Percentiles rank a stretch among this genome's conserved stretches.
Conservation (phyloP, 169 alveolate species). For the Plasmodium fragile region DNA sequence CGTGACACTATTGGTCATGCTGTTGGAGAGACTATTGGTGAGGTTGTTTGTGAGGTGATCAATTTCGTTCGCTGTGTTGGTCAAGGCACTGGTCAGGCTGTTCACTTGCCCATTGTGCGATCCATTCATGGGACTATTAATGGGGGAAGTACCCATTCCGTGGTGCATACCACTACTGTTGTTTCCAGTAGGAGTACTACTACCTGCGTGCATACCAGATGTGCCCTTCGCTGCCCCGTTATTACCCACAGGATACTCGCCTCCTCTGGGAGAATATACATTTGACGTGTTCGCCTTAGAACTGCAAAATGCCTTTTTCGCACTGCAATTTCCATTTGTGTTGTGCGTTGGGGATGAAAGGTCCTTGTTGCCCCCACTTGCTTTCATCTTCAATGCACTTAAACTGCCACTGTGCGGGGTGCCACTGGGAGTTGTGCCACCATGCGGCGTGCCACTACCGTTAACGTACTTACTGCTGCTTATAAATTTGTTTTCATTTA, state of each 20-base stretch:
- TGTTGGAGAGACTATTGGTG: neutral
- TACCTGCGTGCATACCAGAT: neutral
- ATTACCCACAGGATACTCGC: neutral
- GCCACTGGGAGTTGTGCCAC: no score
- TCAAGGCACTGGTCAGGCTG: neutral
- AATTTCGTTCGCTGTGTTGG: constrained; percentile 2
- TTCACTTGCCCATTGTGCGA: neutral
- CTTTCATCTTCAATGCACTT: constrained; percentile 2
- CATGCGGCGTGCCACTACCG: neutral
- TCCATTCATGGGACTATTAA: neutral
- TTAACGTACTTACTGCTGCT: neutral
- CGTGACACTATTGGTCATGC: constrained; percentile 12
- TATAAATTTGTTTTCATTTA: constrained; percentile 5
- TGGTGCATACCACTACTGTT: neutral
- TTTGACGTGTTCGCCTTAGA: neutral
- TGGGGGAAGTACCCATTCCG: neutral
- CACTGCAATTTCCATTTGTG: neutral
- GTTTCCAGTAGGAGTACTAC: no score
- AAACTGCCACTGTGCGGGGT: neutral
- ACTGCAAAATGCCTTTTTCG: neutral
- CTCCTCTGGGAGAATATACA: neutral
- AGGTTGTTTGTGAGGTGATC: neutral
- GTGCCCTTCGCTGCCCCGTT: neutral
- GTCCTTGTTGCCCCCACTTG: neutral
- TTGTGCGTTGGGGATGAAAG: neutral